Evolutionary conservation across 345 rosid species (phyloP).

Genomic region (Sapria himalayana): DNA sequence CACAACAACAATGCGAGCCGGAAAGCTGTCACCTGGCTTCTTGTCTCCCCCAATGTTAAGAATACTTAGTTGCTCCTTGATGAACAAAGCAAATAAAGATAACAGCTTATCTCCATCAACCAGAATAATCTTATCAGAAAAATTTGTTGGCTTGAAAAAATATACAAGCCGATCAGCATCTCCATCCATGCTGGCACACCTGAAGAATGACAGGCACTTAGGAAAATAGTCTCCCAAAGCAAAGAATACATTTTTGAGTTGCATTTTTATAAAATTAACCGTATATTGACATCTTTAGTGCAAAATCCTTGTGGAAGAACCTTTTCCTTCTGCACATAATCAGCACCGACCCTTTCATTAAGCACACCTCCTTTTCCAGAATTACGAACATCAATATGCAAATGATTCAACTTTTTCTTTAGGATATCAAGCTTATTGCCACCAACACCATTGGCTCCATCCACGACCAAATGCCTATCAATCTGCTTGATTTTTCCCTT

Average conservation of each 20-base stretch:
- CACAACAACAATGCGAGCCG: constrained; percentile 46
- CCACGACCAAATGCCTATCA: constrained; percentile 38
- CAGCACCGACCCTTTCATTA: constrained; percentile 92
- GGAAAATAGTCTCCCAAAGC: constrained; percentile 12
- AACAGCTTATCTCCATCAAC: constrained; percentile 90
- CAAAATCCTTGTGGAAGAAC: constrained; percentile 52
- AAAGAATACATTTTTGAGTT: constrained; percentile 1
- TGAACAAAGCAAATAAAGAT: constrained; percentile 61
- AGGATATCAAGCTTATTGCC: constrained; percentile 50
- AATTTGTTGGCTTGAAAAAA: constrained; percentile 23
- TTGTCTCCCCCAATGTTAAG: constrained; percentile 16
- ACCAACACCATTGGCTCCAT: constrained; percentile 89
- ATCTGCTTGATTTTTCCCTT: constrained; percentile 8
- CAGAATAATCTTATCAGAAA: constrained; percentile 30
- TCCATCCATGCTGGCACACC: constrained; percentile 95
- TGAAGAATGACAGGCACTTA: constrained; percentile 22
- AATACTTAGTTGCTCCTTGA: constrained; percentile 48
- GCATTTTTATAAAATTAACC: constrained; percentile 18
- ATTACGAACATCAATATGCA: constrained; percentile 51
- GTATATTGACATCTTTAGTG: constrained; percentile 28
- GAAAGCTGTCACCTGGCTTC: constrained; percentile 9
- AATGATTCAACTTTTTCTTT: constrained; percentile 25
- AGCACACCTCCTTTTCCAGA: constrained; percentile 56
- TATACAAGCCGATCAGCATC: constrained; percentile 89
- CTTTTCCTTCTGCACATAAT: constrained; percentile 89